phyloP scores from a whole-genome alignment of 2,329 filamentous ascomycete genomes.

The Arthrinium phaeospermum region DNA sequence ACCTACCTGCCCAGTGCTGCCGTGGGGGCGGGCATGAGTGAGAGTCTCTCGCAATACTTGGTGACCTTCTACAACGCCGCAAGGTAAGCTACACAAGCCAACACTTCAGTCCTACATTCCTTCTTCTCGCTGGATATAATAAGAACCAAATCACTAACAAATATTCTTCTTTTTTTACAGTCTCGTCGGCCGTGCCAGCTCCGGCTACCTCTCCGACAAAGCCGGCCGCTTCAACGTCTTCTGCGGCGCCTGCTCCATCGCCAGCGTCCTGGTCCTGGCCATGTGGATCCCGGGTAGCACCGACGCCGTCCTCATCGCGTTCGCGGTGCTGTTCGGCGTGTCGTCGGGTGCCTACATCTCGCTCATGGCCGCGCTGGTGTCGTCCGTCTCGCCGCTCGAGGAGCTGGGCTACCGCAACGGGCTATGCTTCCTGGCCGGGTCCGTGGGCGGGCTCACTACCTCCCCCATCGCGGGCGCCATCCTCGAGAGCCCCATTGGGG shows the following conservation, averaged over 20 bases:
- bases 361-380: constrained; percentile 30
- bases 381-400: constrained; percentile 56
- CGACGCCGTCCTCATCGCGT: constrained; percentile 28
- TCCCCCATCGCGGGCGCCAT: constrained; percentile 53
- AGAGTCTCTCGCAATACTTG: constrained; percentile 22
- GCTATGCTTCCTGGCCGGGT: constrained; percentile 54
- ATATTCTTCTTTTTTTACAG: neutral
- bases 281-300: constrained; percentile 38
- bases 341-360: constrained; percentile 34
- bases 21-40: constrained; percentile 18
- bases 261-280: constrained; percentile 34
- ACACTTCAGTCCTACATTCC: no score
- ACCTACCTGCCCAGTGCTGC: constrained; percentile 22
- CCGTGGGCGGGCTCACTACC: constrained; percentile 56
- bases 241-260: constrained; percentile 47
- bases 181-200: constrained; percentile 21
- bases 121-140: neutral
- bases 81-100: constrained; percentile 4
- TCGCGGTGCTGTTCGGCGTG: constrained; percentile 33
- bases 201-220: constrained; percentile 25
- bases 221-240: constrained; percentile 29
- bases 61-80: constrained; percentile 25
- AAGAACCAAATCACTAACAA: neutral
- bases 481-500: constrained; percentile 13
- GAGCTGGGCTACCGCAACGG: constrained; percentile 60